Evolutionary conservation across 2,329 filamentous ascomycete genomes (phyloP), one percentile per base, ranked within the genome.

Genomic region (Conoideocrella luteorostrata): DNA sequence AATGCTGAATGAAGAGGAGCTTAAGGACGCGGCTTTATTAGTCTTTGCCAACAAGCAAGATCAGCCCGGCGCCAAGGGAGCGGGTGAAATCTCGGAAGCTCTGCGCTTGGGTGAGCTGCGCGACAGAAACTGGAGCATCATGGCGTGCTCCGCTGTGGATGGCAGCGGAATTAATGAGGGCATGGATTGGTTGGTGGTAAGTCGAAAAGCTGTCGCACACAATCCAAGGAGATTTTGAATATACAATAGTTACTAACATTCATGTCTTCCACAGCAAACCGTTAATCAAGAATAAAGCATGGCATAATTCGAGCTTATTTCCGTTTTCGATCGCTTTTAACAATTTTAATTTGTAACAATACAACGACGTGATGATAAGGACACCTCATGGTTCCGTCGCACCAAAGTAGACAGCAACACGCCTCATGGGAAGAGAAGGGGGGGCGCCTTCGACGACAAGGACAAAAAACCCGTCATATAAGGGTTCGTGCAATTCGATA

Each of bases 11-110:
- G 93, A 98, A 68, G 93, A 97, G 52, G 91, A 98, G 67, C 77
- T 98, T 44, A 86, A 88, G 61, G 93, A 97, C 60, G 91, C 93
- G 11, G 83, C 89, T 18, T 71, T 98, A 43, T 71, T 98, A 43
- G 93, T 98, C 10, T 98, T 97, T 66, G 93, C 93, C 58, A 98
- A 98, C 71, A 98, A 98, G 72, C 93, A 98, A 67, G 93, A 98
- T 69, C 89, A 97, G 67, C 91, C 91, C 2, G 93, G 93, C 15
- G 91, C 93, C 39, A 95, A 95, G 69, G 93, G 91, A 2, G 93
- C 93, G 1, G 93, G 89, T 15, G 93, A 97, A 64, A 98, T 98
- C 51, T 95, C 88, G 44, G 91, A 97, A 69, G 91, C 90, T 39
- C 68, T 98, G 65, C 85, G 84, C 57, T 69, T 98, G 53, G 90